These are phyloP conservation scores for Aspergillus sojae DNA, from an alignment of 2,329 filamentous ascomycete genomes.

Conservation along the genomic window DNA sequence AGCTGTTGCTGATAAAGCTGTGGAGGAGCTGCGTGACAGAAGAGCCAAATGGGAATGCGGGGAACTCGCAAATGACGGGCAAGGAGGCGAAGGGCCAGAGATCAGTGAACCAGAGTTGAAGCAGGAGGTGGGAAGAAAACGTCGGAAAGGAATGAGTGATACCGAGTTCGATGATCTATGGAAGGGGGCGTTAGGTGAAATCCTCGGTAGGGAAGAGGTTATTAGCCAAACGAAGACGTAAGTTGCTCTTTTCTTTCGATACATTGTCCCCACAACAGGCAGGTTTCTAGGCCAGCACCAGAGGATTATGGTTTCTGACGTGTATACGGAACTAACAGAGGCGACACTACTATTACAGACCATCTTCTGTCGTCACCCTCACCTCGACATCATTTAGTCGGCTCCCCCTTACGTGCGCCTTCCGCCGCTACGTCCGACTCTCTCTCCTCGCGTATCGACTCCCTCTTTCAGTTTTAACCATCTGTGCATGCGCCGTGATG, in stretches of 20 bases:
- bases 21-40: constrained; percentile 82
- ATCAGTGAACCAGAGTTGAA: constrained; percentile 73
- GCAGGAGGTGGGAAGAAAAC: constrained; percentile 71
- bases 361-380: constrained; percentile 68
- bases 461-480: constrained; percentile 51
- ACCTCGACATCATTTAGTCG: constrained; percentile 87
- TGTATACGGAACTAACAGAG: constrained; percentile 77
- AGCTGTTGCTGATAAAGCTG: constrained; percentile 80
- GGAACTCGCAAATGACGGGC: constrained; percentile 66
- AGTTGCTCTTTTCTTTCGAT: constrained; percentile 39
- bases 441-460: constrained; percentile 54
- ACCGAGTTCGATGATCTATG: constrained; percentile 87
- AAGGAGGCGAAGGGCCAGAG: constrained; percentile 65
- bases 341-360: constrained; percentile 72
- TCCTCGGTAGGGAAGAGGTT: constrained; percentile 62
- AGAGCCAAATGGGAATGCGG: constrained; percentile 91
- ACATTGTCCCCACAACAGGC: constrained; percentile 19
- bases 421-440: constrained; percentile 51
- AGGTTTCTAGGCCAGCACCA: constrained; percentile 12
- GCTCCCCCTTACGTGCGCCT: constrained; percentile 71
- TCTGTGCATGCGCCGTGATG: constrained; percentile 52
- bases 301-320: constrained; percentile 53
- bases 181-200: constrained; percentile 53
- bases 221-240: constrained; percentile 60
- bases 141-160: constrained; percentile 79